phyloP scores from a whole-genome alignment of 2,329 filamentous ascomycete species.

The Pseudogymnoascus pannorum region DNA sequence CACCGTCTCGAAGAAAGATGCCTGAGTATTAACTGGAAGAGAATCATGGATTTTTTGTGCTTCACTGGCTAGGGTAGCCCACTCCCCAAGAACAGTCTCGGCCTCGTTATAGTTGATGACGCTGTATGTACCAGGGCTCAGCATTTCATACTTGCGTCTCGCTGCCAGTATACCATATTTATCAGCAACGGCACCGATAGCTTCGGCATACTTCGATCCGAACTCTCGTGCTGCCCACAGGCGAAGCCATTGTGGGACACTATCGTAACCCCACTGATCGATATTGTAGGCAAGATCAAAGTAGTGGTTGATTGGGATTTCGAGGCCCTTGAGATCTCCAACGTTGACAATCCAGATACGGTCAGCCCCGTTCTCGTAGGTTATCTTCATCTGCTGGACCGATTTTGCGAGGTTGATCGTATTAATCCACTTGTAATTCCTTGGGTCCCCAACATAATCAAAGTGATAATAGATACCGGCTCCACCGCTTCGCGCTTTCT shows the following conservation, averaged over 20 bases:
- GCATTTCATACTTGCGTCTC: constrained; percentile 54
- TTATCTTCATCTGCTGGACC: constrained; percentile 57
- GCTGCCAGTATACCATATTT: constrained; percentile 50
- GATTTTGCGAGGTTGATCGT: constrained; percentile 59
- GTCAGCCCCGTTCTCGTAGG: constrained; percentile 47
- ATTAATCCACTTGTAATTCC: constrained; percentile 54
- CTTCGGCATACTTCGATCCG: constrained; percentile 37
- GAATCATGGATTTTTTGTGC: constrained; percentile 50
- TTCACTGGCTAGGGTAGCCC: constrained; percentile 43
- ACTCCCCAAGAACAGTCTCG: constrained; percentile 48
- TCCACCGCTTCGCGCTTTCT: constrained; percentile 49
- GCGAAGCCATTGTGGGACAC: constrained; percentile 47
- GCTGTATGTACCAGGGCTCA: constrained; percentile 52
- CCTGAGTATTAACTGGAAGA: constrained; percentile 41
- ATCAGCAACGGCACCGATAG: constrained; percentile 45
- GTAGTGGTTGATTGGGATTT: constrained; percentile 61
- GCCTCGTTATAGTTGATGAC: constrained; percentile 59
- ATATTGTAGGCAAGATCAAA: constrained; percentile 62
- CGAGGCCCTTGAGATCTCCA: constrained; percentile 53
- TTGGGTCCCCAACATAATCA: constrained; percentile 41
- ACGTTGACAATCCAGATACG: constrained; percentile 57
- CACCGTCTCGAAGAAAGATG: constrained; percentile 57
- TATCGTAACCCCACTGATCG: constrained; percentile 47
- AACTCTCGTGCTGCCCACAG: constrained; percentile 54
- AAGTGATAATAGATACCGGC: constrained; percentile 59